Conservation (phyloP, 2,329 filamentous ascomycete species). For the Hymenoscyphus fraxineus region DNA sequence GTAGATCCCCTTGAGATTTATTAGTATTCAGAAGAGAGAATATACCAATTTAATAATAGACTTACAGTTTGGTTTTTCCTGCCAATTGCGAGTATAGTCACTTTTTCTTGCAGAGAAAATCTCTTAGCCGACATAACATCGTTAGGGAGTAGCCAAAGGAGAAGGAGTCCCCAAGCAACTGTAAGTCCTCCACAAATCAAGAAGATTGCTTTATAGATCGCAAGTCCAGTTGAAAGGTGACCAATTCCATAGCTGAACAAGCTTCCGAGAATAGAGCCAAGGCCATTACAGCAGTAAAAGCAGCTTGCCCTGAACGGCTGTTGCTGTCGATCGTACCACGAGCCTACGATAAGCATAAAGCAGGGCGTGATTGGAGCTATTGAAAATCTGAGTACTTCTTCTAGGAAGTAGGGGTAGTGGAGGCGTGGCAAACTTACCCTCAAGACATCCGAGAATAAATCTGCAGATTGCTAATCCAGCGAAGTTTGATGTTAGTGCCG, state of each 20-base stretch:
- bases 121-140: constrained; percentile 41
- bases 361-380: constrained; percentile 65
- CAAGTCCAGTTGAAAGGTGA: constrained; percentile 29
- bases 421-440: neutral
- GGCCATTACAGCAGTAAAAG: constrained; percentile 61
- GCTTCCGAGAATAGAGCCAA: constrained; percentile 57
- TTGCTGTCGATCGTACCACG: constrained; percentile 68
- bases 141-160: constrained; percentile 42
- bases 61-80: constrained; percentile 31
- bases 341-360: constrained; percentile 61
- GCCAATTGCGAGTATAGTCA: constrained; percentile 39
- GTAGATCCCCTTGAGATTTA: constrained; percentile 37
- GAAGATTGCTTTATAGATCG: constrained; percentile 42
- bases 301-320: constrained; percentile 58
- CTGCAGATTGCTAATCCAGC: constrained; percentile 57
- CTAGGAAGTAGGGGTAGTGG: neutral
- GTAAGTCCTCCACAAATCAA: constrained; percentile 44
- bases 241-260: constrained; percentile 50
- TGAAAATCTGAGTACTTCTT: constrained; percentile 39
- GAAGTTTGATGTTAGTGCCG: constrained; percentile 57
- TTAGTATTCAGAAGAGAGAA: neutral
- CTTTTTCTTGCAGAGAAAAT: constrained; percentile 43
- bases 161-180: constrained; percentile 39
- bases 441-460: constrained; percentile 54
- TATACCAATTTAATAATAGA: neutral